These are phyloP conservation scores for Ustilago hordei DNA, from an alignment of 1,284 basidiomycete species.

Conservation along the genomic window DNA sequence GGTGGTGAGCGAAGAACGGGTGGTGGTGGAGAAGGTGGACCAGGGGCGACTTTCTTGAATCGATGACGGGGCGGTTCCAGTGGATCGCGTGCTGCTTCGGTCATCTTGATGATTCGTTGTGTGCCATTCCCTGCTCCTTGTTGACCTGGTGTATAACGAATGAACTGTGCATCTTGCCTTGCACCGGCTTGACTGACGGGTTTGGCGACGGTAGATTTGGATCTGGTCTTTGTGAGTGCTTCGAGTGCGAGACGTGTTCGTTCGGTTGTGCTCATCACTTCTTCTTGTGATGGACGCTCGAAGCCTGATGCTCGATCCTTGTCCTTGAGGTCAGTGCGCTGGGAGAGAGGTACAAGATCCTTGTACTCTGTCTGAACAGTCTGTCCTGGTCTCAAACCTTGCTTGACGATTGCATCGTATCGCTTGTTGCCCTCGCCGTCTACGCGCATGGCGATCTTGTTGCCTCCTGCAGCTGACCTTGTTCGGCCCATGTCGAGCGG, in stretches of 20 bases:
- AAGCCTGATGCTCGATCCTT: constrained; percentile 74
- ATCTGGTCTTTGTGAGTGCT: constrained; percentile 91
- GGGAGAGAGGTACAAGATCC: constrained; percentile 90
- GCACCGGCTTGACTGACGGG: constrained; percentile 57
- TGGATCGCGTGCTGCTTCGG: constrained; percentile 82
- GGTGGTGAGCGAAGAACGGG: constrained; percentile 97
- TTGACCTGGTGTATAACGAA: constrained; percentile 94
- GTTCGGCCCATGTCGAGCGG: constrained; percentile 94
- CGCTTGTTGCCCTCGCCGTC: constrained; percentile 95
- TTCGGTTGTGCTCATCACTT: constrained; percentile 87
- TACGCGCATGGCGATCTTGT: constrained; percentile 86
- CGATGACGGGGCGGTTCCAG: constrained; percentile 96
- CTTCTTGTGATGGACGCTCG: constrained; percentile 91
- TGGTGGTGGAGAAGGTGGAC: constrained; percentile 93
- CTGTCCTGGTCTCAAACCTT: constrained; percentile 88
- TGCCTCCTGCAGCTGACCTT: constrained; percentile 74
- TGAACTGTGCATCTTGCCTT: constrained; percentile 74
- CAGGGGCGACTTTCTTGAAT: constrained; percentile 96
- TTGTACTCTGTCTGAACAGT: constrained; percentile 94
- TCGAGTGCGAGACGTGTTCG: constrained; percentile 91
- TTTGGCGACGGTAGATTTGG: constrained; percentile 91
- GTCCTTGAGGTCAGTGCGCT: constrained; percentile 85
- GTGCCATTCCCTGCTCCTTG: constrained; percentile 78
- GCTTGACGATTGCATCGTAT: constrained; percentile 95
- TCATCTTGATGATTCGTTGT: constrained; percentile 99